A percentile compares a stretch with the other conserved stretches of the same genome.
These are phyloP conservation scores for Ascochyta koolunga DNA, from an alignment of 2,329 filamentous ascomycete species.

Conservation along the genomic window DNA sequence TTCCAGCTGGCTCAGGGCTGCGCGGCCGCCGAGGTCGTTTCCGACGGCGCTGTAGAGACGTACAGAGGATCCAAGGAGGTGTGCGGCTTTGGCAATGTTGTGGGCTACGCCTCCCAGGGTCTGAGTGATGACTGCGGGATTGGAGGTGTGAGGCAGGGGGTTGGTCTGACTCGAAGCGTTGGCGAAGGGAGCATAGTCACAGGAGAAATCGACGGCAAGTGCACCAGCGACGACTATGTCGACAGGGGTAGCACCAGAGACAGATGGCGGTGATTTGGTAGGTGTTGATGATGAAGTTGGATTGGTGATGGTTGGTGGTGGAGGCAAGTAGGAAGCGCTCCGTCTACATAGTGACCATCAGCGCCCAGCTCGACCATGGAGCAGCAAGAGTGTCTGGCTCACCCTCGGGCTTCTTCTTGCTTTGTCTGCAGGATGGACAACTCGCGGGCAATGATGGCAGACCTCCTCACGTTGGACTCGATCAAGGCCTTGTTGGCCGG, in stretches of 20 bases:
- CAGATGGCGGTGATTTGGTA: not conserved
- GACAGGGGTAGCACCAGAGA: conserved; percentile 8
- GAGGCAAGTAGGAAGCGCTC: conserved; percentile 29
- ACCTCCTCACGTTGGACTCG: conserved; percentile 69
- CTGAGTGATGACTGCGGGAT: conserved; percentile 79
- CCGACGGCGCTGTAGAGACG: conserved; percentile 81
- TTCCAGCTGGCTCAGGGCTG: conserved; percentile 70
- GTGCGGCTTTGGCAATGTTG: conserved; percentile 86
- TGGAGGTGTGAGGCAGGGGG: conserved; percentile 76
- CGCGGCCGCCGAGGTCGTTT: conserved; percentile 77
- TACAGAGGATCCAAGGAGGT: conserved; percentile 69
- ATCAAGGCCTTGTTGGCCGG: conserved; percentile 75
- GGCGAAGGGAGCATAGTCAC: conserved; percentile 69
- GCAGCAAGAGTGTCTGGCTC: conserved; percentile 44
- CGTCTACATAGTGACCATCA: conserved; percentile 49
- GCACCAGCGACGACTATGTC: conserved; percentile 91
- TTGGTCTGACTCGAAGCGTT: conserved; percentile 46
- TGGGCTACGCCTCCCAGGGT: conserved; percentile 89
- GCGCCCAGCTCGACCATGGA: conserved; percentile 35
- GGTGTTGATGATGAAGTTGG: conserved; percentile 19
- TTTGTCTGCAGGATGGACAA: conserved; percentile 60
- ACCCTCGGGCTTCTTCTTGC: conserved; percentile 43
- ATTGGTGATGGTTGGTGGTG: conserved; percentile 26
- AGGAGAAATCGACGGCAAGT: conserved; percentile 84
- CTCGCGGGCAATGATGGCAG: conserved; percentile 69